Evolutionary conservation across 2,329 filamentous ascomycete genomes (phyloP).

Genomic region (Trichoderma afroharzianum): DNA sequence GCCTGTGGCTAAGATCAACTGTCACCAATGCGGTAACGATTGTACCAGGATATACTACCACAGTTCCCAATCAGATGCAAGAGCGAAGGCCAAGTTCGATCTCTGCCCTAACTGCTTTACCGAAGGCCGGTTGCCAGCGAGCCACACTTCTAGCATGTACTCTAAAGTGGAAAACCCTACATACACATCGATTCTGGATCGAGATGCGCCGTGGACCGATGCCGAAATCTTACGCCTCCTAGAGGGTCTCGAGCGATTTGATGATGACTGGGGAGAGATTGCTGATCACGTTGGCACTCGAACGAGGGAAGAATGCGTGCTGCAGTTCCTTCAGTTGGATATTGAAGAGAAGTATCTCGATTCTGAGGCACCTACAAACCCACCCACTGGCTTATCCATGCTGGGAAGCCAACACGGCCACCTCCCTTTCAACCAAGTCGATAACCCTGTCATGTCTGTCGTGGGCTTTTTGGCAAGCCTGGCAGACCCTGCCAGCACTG

Average conservation of each 20-base stretch:
- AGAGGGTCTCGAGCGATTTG: slow-evolving; percentile 86
- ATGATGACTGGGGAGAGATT: slow-evolving; percentile 93
- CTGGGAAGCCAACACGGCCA: slow-evolving; percentile 72
- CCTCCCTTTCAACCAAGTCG: slow-evolving; percentile 84
- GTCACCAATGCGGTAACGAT: slow-evolving; percentile 88
- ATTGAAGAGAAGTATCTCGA: slow-evolving; percentile 98
- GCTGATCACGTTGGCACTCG: slow-evolving; percentile 88
- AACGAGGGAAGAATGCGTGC: slow-evolving; percentile 90
- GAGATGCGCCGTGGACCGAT: slow-evolving; percentile 87
- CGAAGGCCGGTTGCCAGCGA: slow-evolving; percentile 76
- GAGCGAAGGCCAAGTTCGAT: slow-evolving; percentile 72
- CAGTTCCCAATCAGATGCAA: slow-evolving; percentile 53
- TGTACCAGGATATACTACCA: slow-evolving; percentile 67
- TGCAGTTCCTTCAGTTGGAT: slow-evolving; percentile 93
- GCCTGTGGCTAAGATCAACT: slow-evolving; percentile 69
- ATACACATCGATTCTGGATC: slow-evolving; percentile 73
- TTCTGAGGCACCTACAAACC: slow-evolving; percentile 55
- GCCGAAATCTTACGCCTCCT: slow-evolving; percentile 84
- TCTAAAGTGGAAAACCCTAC: slow-evolving; percentile 84
- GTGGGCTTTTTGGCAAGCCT: slow-evolving; percentile 90
- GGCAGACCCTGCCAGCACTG: slow-evolving; percentile 84
- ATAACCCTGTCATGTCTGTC: slow-evolving; percentile 96
- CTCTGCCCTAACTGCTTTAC: slow-evolving; percentile 89
- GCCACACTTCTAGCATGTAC: slow-evolving; percentile 76
- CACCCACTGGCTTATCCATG: slow-evolving; percentile 58